Evolutionary conservation across 2,329 filamentous ascomycete genomes (phyloP).

Genomic region (Paraphaeosphaeria sporulosa): DNA sequence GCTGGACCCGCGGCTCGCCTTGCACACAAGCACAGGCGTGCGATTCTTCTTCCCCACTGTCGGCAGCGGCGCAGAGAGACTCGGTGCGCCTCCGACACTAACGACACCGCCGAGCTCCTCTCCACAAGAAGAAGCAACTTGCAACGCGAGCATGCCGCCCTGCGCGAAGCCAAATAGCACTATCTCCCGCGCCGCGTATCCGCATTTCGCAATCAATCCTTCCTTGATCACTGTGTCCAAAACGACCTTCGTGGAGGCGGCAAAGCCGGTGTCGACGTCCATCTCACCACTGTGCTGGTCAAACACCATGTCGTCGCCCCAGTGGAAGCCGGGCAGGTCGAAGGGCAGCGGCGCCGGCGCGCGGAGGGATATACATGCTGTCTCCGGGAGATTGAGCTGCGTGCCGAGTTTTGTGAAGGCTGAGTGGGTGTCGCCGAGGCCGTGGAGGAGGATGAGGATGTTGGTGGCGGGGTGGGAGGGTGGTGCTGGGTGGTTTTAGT

Average conservation of each 20-base stretch:
- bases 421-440: constrained; percentile 76
- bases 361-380: constrained; percentile 76
- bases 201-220: constrained; percentile 57
- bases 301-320: constrained; percentile 67
- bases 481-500: constrained; percentile 37
- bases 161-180: constrained; percentile 65
- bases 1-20: constrained; percentile 58
- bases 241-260: constrained; percentile 51
- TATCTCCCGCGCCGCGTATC: constrained; percentile 59
- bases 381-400: constrained; percentile 77
- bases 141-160: constrained; percentile 63
- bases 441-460: constrained; percentile 82
- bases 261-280: constrained; percentile 64
- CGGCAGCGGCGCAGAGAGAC: constrained; percentile 45
- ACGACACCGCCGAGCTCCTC: constrained; percentile 66
- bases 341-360: constrained; percentile 75
- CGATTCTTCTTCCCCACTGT: constrained; percentile 59
- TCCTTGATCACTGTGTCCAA: constrained; percentile 54
- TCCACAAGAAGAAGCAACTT: constrained; percentile 48
- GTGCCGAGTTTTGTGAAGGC: constrained; percentile 74
- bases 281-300: constrained; percentile 60
- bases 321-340: constrained; percentile 70
- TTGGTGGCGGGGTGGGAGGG: constrained; percentile 70
- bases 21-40: constrained; percentile 70
- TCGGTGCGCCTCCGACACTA: constrained; percentile 68